Evolutionary conservation across 2,329 filamentous ascomycete species (phyloP).

Genomic region (Elsinoe batatas): DNA sequence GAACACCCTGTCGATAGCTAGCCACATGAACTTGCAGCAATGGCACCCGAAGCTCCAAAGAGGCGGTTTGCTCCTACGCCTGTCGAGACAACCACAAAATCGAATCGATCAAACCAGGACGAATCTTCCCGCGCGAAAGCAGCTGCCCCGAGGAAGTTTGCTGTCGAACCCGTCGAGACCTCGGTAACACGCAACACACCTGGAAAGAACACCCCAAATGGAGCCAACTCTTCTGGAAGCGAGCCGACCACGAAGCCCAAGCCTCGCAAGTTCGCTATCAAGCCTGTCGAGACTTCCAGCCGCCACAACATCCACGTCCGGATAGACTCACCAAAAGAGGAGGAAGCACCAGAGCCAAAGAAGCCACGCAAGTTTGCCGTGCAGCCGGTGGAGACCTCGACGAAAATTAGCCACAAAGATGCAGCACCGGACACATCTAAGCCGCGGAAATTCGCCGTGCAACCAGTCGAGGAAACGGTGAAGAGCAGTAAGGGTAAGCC

Average conservation of each 20-base stretch:
- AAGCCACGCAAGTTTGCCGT: conserved; percentile 15
- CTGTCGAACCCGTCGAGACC: conserved; percentile 32
- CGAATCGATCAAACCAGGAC: conserved; percentile 36
- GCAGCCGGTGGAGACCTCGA: conserved; percentile 16
- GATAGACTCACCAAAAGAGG: conserved; percentile 16
- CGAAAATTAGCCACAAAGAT: conserved; percentile 14
- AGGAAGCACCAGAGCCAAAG: conserved; percentile 12
- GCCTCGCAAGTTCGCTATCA: conserved; percentile 36
- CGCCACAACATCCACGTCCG: conserved; percentile 14
- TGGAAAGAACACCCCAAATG: not conserved
- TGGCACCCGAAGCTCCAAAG: conserved; percentile 14
- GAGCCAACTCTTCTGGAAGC: not conserved
- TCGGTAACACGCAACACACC: conserved; percentile 22
- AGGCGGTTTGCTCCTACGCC: conserved; percentile 57
- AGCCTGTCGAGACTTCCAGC: conserved; percentile 31
- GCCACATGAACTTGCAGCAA: conserved; percentile 10
- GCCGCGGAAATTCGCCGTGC: conserved; percentile 33
- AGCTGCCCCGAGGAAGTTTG: conserved; percentile 34
- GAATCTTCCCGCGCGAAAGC: conserved; percentile 20
- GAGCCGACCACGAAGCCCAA: conserved; percentile 1
- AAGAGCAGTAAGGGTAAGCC: conserved; percentile 22
- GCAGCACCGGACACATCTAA: conserved; percentile 26
- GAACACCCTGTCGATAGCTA: not conserved
- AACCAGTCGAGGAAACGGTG: conserved; percentile 31
- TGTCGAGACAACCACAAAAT: conserved; percentile 61